Base-by-base conservation (phyloP, 208 protist species). In the Eutreptiella sp. region DNA sequence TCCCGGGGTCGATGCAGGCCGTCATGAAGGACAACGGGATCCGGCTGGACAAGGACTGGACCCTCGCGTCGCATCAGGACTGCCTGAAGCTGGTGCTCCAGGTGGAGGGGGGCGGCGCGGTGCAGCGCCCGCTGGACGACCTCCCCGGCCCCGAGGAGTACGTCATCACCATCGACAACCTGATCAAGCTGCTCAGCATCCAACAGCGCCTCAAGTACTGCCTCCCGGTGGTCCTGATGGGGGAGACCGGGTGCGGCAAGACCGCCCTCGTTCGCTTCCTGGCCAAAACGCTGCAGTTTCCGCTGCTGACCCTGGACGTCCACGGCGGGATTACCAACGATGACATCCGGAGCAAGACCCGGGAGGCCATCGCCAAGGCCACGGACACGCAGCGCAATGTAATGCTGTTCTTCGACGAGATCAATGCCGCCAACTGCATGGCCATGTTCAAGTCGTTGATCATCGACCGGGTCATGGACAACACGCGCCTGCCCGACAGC, bases 171-270 rank as follows among this genome's bases (percentile, higher is more conserved):
- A 36, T 50, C 19, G 81, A 87, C 55, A 80, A 77, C 35, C 16
- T 86, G 4, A 52, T 83, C 24, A 87, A 87, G 54, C 84, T 87
- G 77, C 28, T 76, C 3, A 36, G 60, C 9, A 76, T 87, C 38
- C 24, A 62, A 2, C n/a, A 66, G 11, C 47, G 81, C 19, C 14
- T 84, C 1, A 5, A 46, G 3, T 23, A 11, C 1, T 28, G 53
- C 14, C 19, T 86, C 0, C 81, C 81, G 0, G 72, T 86, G 4
- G 43, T 87, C 14, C 39, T 87, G 21, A 59, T 63, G 55, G 77
- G 81, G 23, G 72, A 87, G 53, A 79, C 75, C 14, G 80, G 80
- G 23, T 78, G 72, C 61, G 80, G 80, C 9, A 86, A 86, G 46
- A 83, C 70, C n/a, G 58, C 34, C 29, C 41, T 83, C 16, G 38